Evolutionary conservation across 257 asterid species (phyloP).

Genomic region (Pogostemon cablin): DNA sequence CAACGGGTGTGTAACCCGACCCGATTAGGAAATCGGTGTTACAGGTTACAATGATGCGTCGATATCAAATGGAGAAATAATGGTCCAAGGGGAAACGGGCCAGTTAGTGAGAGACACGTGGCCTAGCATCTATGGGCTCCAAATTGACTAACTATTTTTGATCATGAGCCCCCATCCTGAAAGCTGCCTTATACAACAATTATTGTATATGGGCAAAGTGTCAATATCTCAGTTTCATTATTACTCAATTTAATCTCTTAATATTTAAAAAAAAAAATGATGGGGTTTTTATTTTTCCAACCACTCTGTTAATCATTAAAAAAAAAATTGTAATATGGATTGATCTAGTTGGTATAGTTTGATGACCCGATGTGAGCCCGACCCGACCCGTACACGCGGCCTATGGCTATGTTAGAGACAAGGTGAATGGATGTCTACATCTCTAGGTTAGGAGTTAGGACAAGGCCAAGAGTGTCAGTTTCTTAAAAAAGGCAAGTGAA

Average conservation of each 20-base stretch:
- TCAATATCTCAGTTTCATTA: constrained; percentile 33
- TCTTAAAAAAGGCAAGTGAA: constrained; percentile 50
- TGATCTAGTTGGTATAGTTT: too few species aligned
- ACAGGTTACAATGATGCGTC: not conserved
- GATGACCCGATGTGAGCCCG: too few species aligned
- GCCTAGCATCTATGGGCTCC: constrained; percentile 32
- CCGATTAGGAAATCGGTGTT: not conserved
- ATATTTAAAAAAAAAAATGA: not conserved
- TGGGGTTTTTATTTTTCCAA: not conserved
- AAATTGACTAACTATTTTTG: constrained; percentile 35
- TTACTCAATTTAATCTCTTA: not conserved
- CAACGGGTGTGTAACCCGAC: not conserved
- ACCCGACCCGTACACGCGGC: too few species aligned
- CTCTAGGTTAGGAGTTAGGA: constrained; percentile 38
- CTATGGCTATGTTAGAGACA: not conserved
- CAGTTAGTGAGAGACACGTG: constrained; percentile 35
- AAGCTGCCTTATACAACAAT: constrained; percentile 31
- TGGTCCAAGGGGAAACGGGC: constrained; percentile 31
- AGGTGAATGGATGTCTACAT: constrained; percentile 38
- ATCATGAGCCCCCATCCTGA: constrained; percentile 31
- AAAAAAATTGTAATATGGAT: too few species aligned
- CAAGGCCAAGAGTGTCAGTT: constrained; percentile 54
- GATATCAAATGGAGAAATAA: constrained; percentile 25
- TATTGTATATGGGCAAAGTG: constrained; percentile 39
- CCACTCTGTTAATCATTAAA: not conserved